Conservation (phyloP, 768 basidiomycete genomes). For the Boletus vinaceobasis region DNA sequence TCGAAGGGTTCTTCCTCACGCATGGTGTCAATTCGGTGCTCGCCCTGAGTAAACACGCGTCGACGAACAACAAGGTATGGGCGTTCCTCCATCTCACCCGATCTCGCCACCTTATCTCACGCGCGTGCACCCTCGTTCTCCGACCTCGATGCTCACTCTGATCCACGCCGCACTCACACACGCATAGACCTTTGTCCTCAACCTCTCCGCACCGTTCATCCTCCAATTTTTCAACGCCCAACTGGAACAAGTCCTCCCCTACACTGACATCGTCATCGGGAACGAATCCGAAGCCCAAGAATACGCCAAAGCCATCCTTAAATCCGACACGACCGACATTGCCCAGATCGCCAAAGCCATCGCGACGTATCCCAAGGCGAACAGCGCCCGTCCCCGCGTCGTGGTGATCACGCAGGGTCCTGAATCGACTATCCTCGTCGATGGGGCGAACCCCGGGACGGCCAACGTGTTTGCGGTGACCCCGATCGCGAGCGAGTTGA, state of each 20-base stretch:
- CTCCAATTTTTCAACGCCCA: slow-evolving; percentile 86
- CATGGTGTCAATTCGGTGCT: slow-evolving; percentile 76
- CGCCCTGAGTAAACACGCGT: slow-evolving; percentile 74
- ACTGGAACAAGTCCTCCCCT: slow-evolving; percentile 75
- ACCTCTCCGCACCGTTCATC: slow-evolving; percentile 98
- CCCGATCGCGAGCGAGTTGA: slow-evolving; percentile 54
- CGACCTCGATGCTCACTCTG: background rate
- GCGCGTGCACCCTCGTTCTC: background rate
- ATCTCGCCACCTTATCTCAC: background rate
- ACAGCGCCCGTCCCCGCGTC: slow-evolving; percentile 75
- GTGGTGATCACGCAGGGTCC: slow-evolving; percentile 93
- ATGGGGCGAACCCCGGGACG: slow-evolving; percentile 46
- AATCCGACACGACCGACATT: slow-evolving; percentile 64
- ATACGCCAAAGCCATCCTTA: slow-evolving; percentile 73
- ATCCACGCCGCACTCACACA: background rate
- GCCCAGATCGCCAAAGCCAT: slow-evolving; percentile 68
- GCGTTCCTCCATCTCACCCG: background rate
- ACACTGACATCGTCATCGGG: slow-evolving; percentile 89
- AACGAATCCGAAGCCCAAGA: slow-evolving; percentile 93
- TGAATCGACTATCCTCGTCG: slow-evolving; percentile 71
- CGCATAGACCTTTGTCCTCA: slow-evolving; percentile 79
- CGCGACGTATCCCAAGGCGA: slow-evolving; percentile 73
- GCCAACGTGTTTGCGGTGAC: slow-evolving; percentile 58
- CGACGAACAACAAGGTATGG: slow-evolving; percentile 67
- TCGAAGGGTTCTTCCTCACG: slow-evolving; percentile 97